phyloP scores from a whole-genome alignment of 2,329 filamentous ascomycete species.

The Sclerotinia glacialis region DNA sequence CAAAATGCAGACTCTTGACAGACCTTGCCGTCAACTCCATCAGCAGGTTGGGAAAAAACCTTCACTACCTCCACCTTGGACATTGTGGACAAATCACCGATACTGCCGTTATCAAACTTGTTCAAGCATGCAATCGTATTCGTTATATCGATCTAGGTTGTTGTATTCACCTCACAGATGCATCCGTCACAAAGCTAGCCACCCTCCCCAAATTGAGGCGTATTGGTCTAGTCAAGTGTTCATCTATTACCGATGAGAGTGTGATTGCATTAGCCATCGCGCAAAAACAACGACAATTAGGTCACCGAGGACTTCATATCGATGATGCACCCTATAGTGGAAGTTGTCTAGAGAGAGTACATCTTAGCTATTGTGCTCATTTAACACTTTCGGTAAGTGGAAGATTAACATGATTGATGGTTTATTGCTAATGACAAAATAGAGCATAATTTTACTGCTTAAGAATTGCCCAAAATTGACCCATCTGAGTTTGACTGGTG shows the following conservation, averaged over 20 bases:
- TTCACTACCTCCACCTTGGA: constrained; percentile 94
- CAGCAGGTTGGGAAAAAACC: constrained; percentile 84
- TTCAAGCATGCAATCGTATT: constrained; percentile 85
- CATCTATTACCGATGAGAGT: constrained; percentile 82
- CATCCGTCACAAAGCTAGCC: constrained; percentile 79
- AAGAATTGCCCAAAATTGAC: constrained; percentile 91
- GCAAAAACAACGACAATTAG: constrained; percentile 10
- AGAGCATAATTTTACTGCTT: constrained; percentile 87
- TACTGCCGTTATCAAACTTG: constrained; percentile 77
- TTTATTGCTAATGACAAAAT: constrained; percentile 37
- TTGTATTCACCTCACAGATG: constrained; percentile 83
- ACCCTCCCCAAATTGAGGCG: constrained; percentile 88
- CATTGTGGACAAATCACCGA: constrained; percentile 93
- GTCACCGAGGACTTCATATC: constrained; percentile 5
- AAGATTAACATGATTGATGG: not conserved
- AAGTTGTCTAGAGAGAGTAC: constrained; percentile 74
- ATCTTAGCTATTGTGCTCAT: constrained; percentile 90
- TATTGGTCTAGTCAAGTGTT: constrained; percentile 93
- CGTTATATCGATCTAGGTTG: constrained; percentile 98
- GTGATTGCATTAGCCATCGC: constrained; percentile 75
- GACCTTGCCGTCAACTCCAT: constrained; percentile 86
- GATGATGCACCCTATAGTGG: constrained; percentile 17
- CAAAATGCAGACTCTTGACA: constrained; percentile 91
- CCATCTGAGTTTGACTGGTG: constrained; percentile 90
- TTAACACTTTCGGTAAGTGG: constrained; percentile 71